Evolutionary conservation across 495 filamentous ascomycete genomes (phyloP), one percentile per base, ranked within the genome.

Genomic region (Podospora tetraspora): DNA sequence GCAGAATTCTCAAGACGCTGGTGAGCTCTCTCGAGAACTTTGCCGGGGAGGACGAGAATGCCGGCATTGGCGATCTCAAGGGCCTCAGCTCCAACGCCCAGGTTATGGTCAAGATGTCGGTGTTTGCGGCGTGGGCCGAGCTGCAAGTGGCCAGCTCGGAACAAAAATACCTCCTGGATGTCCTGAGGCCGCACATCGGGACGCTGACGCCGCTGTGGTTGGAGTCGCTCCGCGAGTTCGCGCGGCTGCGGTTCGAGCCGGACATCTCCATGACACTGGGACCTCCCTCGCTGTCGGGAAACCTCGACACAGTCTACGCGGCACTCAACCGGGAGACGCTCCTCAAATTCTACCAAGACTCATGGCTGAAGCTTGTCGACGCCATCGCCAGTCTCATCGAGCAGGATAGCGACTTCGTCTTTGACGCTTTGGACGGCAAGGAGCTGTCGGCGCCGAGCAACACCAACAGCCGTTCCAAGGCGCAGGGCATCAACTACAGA

Each of bases 61-160:
- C 92, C 0, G 86, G 91, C 30, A 97, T 99, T 76, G 95, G 96
- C 25, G 95, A 99, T 69, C 80, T 99, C 22, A 92, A 92, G 78
- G 92, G 91, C 2, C 88, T 98, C 29, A 96, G 96, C 76, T 92
- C 96, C 0, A 99, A 99, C 74, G 95, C 95, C 3, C 91, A 94
- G 68, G 93, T 97, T 29, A 99, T 99, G 95, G 93, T 99, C 57
- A 96, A 94, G 75, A 93, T 97, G 87, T 89, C 96, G 1, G 90
- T 98, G 1, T 93, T 96, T 75, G 94, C 94, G n/a, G 95, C 93
- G 9, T 99, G 95, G 95, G 96, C 95, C n/a, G 92, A 97, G 69
- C 85, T 99, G 34, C 96, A 99, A 77, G 93, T 99, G 58, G 94
- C 96, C 2, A 97, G 95, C 79, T 89, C 88, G 25, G 94, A 98